A percentile compares a stretch with the other conserved stretches of the same genome.
These are phyloP conservation scores for Alternaria sp. DNA, from an alignment of 2,329 filamentous ascomycete species.

Conservation along the genomic window DNA sequence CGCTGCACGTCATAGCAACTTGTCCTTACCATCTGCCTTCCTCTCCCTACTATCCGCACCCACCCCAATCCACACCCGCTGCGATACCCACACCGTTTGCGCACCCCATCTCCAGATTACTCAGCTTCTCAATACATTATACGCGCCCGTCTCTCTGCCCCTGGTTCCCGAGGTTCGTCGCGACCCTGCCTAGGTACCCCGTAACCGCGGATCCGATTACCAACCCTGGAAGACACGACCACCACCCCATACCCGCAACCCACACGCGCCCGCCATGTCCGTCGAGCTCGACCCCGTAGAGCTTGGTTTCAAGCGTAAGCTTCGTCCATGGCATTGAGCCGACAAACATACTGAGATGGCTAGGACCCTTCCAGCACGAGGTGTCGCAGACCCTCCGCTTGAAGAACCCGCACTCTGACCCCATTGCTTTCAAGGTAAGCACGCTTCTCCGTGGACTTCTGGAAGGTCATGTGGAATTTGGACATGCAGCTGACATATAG, in stretches of 20 bases:
- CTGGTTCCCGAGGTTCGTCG: slow-evolving; percentile 15
- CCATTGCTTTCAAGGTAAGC: slow-evolving; percentile 69
- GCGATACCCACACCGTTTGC: slow-evolving; percentile 3
- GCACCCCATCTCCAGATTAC: neutral
- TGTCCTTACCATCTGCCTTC: slow-evolving; percentile 10
- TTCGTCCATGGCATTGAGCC: neutral
- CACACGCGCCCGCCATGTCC: slow-evolving; percentile 70
- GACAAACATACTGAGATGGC: slow-evolving; percentile 23
- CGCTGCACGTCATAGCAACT: slow-evolving; percentile 26
- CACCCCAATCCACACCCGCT: slow-evolving; percentile 7
- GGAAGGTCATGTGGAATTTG: neutral
- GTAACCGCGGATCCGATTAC: slow-evolving; percentile 36
- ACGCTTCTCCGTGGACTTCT: neutral
- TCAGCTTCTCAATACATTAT: neutral
- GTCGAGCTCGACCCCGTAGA: slow-evolving; percentile 91
- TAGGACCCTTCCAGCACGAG: slow-evolving; percentile 69
- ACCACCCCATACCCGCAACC: slow-evolving; percentile 17
- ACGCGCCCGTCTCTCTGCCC: slow-evolving; percentile 9
- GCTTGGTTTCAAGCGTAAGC: slow-evolving; percentile 89
- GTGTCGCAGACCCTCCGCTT: slow-evolving; percentile 67
- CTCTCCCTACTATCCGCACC: slow-evolving; percentile 14
- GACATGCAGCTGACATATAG: slow-evolving; percentile 19
- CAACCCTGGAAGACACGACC: slow-evolving; percentile 25
- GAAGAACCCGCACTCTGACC: slow-evolving; percentile 63
- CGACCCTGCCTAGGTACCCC: slow-evolving; percentile 14